phyloP scores from a whole-genome alignment of 2,329 filamentous ascomycete genomes.

The Trichoderma sp. region DNA sequence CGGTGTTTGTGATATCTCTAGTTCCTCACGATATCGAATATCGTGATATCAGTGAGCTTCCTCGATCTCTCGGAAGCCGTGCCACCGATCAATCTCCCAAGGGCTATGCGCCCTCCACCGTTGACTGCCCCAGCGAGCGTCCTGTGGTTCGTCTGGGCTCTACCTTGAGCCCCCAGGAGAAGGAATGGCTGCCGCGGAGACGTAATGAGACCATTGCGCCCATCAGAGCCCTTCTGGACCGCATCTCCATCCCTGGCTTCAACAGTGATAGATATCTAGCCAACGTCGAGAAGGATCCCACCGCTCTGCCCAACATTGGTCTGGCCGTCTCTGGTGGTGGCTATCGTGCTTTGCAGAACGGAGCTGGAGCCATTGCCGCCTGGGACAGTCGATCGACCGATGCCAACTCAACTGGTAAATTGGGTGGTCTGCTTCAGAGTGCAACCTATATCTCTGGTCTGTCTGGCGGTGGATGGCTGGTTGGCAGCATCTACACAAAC shows the following conservation, averaged over 20 bases:
- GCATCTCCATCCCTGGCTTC: slow-evolving; percentile 76
- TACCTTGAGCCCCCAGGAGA: slow-evolving; percentile 69
- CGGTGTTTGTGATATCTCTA: background rate
- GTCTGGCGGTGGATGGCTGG: slow-evolving; percentile 82
- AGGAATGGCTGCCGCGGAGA: slow-evolving; percentile 71
- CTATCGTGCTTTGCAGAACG: slow-evolving; percentile 84
- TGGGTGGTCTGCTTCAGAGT: slow-evolving; percentile 81
- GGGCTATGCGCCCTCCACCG: slow-evolving; percentile 71
- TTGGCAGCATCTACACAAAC: slow-evolving; percentile 81
- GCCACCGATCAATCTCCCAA: slow-evolving; percentile 42
- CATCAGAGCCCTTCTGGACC: slow-evolving; percentile 73
- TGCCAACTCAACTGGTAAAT: slow-evolving; percentile 57
- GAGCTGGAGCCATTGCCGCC: slow-evolving; percentile 76
- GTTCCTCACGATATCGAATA: slow-evolving; percentile 25
- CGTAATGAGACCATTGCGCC: slow-evolving; percentile 73
- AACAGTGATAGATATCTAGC: slow-evolving; percentile 73
- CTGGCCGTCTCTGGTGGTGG: slow-evolving; percentile 83
- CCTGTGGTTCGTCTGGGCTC: slow-evolving; percentile 69
- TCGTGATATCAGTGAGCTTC: slow-evolving; percentile 26
- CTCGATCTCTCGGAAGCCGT: slow-evolving; percentile 33
- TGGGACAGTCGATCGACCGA: slow-evolving; percentile 72
- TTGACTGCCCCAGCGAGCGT: slow-evolving; percentile 69
- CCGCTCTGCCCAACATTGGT: slow-evolving; percentile 61
- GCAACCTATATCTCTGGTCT: slow-evolving; percentile 80
- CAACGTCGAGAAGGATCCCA: slow-evolving; percentile 38